A percentile compares a stretch with the other conserved stretches of the same genome.
Conservation (phyloP, 73 alveolate species). For the Stentor coeruleus region DNA sequence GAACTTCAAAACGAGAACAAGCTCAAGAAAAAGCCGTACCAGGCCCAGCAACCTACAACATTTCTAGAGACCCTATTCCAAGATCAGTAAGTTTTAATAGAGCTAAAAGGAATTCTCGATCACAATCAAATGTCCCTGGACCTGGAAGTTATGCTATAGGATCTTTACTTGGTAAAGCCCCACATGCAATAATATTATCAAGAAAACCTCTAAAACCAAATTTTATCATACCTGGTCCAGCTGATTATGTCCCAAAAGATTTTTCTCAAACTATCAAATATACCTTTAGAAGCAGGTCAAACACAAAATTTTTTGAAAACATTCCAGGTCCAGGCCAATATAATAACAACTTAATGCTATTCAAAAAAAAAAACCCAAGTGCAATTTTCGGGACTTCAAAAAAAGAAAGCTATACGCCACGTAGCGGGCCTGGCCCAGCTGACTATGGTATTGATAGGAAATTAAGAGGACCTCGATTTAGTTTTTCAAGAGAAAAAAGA, state of each 20-base stretch:
- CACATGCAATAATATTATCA: neutral
- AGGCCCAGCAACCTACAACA: neutral
- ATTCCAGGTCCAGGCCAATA: slow-evolving; percentile 20
- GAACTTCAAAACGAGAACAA: neutral
- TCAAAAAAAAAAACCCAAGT: neutral
- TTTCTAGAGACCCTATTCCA: neutral
- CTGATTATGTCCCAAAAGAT: neutral
- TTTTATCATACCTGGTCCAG: neutral
- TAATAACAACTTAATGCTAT: neutral
- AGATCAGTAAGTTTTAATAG: neutral
- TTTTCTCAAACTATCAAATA: neutral
- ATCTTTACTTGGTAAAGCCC: neutral
- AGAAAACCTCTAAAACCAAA: neutral
- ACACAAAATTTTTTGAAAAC: neutral
- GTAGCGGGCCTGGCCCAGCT: slow-evolving; percentile 13
- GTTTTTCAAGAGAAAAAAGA: neutral
- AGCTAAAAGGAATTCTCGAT: neutral
- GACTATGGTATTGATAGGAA: neutral
- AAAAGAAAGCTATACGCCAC: neutral
- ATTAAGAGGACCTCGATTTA: neutral
- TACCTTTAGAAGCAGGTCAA: neutral
- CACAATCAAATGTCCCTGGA: neutral
- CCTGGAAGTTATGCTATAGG: slow-evolving; percentile 14
- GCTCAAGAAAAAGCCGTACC: neutral
- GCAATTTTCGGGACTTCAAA: slow-evolving; percentile 1